These are phyloP conservation scores for Raddia distichophylla DNA, from an alignment of 176 grass and related monocot genomes.

Conservation along the genomic window DNA sequence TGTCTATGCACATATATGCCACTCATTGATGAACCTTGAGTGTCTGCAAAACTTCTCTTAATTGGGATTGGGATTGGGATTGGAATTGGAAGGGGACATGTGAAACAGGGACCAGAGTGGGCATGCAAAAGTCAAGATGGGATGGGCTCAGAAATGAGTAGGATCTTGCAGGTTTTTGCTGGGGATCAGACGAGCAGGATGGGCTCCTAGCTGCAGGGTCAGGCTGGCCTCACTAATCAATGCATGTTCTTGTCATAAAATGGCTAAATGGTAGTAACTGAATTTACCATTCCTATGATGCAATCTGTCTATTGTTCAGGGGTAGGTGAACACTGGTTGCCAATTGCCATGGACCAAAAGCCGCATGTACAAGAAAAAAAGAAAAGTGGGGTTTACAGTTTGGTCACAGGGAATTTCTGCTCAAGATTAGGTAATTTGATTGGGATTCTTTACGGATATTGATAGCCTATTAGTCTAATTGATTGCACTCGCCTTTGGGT, in stretches of 20 bases:
- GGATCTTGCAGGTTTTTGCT: conserved; percentile 55
- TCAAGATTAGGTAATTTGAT: background rate
- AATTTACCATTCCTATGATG: background rate
- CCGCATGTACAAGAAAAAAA: background rate
- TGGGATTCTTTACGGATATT: background rate
- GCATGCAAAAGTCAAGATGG: conserved; percentile 40
- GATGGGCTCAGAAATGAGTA: conserved; percentile 34
- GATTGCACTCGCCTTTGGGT: background rate
- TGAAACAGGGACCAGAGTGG: conserved; percentile 44
- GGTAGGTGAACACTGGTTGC: background rate
- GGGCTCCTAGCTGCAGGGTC: conserved; percentile 33
- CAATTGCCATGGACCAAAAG: background rate
- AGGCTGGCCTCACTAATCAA: conserved; percentile 15
- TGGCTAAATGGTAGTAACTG: conserved; percentile 15
- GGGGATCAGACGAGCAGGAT: conserved; percentile 40
- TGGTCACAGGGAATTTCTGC: background rate
- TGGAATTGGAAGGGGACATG: conserved; percentile 35
- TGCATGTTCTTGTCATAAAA: conserved; percentile 15
- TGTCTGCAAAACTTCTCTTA: background rate
- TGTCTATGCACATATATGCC: background rate
- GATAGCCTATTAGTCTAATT: conserved; percentile 18
- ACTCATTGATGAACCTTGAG: conserved; percentile 26
- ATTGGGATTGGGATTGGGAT: conserved; percentile 8
- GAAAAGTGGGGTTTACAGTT: background rate
- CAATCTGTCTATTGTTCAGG: background rate